Evolutionary conservation across 1,284 basidiomycete species (phyloP).

Genomic region (Trametes pubescens): DNA sequence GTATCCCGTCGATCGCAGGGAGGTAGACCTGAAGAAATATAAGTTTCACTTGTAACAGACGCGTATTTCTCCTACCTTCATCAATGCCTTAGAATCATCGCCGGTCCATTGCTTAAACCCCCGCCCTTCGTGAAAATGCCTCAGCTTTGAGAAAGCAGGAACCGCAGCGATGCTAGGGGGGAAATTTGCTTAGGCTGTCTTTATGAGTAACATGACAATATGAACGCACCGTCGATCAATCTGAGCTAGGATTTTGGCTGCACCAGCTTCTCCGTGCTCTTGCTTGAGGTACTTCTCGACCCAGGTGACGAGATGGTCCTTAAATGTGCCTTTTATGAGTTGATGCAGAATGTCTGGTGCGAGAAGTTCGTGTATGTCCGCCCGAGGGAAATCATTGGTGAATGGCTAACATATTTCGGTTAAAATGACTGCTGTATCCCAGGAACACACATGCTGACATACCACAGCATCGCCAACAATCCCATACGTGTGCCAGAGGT

Average conservation of each 20-base stretch:
- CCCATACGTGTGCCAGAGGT: too few relatives aligned
- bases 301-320: conserved; percentile 36
- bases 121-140: conserved; percentile 18
- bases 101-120: conserved; percentile 35
- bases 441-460: too few relatives aligned
- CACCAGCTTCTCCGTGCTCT: background rate
- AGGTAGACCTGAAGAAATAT: conserved; percentile 33
- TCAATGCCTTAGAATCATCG: conserved; percentile 32
- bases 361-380: conserved; percentile 38
- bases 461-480: conserved; percentile 27
- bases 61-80: conserved; percentile 38
- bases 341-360: conserved; percentile 41
- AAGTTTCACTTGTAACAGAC: too few relatives aligned
- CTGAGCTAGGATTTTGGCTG: conserved; percentile 21
- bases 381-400: conserved; percentile 20
- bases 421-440: too few relatives aligned
- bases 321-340: conserved; percentile 42
- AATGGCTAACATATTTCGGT: conserved; percentile 17
- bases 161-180: conserved; percentile 5
- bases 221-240: conserved; percentile 32
- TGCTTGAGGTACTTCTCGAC: conserved; percentile 17
- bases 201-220: too few relatives aligned
- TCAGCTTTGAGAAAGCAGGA: conserved; percentile 18
- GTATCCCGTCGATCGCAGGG: conserved; percentile 28
- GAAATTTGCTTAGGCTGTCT: too few relatives aligned